Percentiles rank a stretch among this genome's conserved stretches.
phyloP scores from a whole-genome alignment of 2,329 filamentous ascomycete genomes.

The Beauveria varroae region DNA sequence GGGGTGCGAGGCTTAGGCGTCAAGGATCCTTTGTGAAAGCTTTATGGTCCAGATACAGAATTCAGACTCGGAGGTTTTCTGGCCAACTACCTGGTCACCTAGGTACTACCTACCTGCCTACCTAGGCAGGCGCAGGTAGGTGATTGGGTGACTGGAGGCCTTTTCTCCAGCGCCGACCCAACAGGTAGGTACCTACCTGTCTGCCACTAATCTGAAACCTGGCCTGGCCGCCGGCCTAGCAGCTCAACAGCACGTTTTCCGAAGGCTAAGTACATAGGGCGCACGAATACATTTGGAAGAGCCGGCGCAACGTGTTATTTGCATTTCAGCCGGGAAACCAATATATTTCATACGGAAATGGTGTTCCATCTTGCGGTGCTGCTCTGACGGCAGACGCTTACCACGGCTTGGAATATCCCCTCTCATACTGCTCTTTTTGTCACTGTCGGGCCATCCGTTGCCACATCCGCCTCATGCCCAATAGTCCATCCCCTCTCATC shows the following conservation, averaged over 20 bases:
- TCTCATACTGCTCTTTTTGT: background rate
- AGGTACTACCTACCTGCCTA: background rate
- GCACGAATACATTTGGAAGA: background rate
- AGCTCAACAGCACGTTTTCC: background rate
- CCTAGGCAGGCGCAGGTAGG: background rate
- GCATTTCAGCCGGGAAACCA: background rate
- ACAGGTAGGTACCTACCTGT: too few relatives aligned
- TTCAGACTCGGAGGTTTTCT: background rate
- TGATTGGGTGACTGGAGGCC: too few relatives aligned
- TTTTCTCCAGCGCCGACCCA: too few relatives aligned
- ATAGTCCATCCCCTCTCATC: slow-evolving; percentile 7
- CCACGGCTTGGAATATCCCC: background rate
- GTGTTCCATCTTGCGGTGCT: background rate
- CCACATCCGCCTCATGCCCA: slow-evolving; percentile 6
- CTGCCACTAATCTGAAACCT: too few relatives aligned
- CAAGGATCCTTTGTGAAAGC: background rate
- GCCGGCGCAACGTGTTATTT: background rate
- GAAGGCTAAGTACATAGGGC: background rate
- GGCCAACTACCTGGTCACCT: background rate
- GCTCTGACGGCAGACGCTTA: background rate
- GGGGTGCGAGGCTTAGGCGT: background rate
- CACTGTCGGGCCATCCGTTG: background rate
- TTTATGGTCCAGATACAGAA: background rate
- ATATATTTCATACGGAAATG: background rate
- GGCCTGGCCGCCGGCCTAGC: background rate